Conservation (phyloP, 2,329 filamentous ascomycete species). For the Cyclaneusma minus region DNA sequence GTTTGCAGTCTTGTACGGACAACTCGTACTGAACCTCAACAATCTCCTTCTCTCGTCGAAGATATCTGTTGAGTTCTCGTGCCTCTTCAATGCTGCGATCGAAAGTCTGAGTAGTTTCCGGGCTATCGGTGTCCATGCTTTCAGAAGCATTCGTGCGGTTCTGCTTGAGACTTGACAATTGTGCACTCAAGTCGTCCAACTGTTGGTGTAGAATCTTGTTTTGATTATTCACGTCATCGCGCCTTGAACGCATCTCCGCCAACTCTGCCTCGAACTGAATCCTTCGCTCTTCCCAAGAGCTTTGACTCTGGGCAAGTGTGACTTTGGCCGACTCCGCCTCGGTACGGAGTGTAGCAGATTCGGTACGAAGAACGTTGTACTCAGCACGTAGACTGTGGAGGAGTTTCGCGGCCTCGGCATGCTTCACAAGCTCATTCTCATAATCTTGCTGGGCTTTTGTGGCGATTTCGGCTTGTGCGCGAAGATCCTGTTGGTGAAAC, state of each 20-base stretch:
- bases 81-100: slow-evolving; percentile 57
- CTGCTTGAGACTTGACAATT: slow-evolving; percentile 69
- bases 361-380: slow-evolving; percentile 66
- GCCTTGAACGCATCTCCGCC: slow-evolving; percentile 57
- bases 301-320: slow-evolving; percentile 63
- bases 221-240: slow-evolving; percentile 74
- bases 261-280: slow-evolving; percentile 75
- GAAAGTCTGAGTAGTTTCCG: slow-evolving; percentile 22
- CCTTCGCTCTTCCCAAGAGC: slow-evolving; percentile 74
- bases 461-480: slow-evolving; percentile 85
- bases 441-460: slow-evolving; percentile 90
- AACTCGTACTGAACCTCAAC: slow-evolving; percentile 92
- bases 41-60: slow-evolving; percentile 94
- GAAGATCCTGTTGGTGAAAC: slow-evolving; percentile 81
- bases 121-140: slow-evolving; percentile 25
- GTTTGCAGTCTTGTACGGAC: slow-evolving; percentile 73
- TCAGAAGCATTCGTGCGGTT: slow-evolving; percentile 47
- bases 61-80: slow-evolving; percentile 79
- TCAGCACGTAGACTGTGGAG: slow-evolving; percentile 67
- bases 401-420: slow-evolving; percentile 83
- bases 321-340: slow-evolving; percentile 79
- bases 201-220: slow-evolving; percentile 86
- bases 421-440: slow-evolving; percentile 84
- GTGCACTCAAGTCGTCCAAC: slow-evolving; percentile 65
- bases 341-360: slow-evolving; percentile 57